Evolutionary conservation across 345 rosid species (phyloP), one percentile per base, ranked within the genome.

Genomic region (Erysimum cheiranthoides): DNA sequence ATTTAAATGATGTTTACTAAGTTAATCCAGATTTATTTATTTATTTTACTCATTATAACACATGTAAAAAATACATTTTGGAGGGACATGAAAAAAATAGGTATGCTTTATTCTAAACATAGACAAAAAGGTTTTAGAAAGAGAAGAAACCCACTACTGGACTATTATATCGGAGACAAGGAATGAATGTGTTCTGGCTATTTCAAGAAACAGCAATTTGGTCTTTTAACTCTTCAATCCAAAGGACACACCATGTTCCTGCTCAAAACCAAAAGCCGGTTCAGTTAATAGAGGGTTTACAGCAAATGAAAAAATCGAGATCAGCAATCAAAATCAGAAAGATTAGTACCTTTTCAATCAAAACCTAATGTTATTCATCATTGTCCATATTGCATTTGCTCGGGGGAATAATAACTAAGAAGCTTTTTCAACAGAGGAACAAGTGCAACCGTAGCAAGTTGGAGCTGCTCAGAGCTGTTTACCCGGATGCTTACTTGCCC

Each of bases 401-500:
- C 25, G 13, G 81, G 88, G 38, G 86, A 78, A 79, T 45, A 76
- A 52, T 76, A 76, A 60, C 72, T 76, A 58, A 84, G 73, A 72
- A 92, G 79, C 86, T 88, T 94, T 82, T 84, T 83, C 81, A 92
- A 65, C 12, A 92, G 79, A 39, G 98, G 98, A 77, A 94, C 51
- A 17, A 92, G 78, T 47, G 85, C 90, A 51, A 87, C 34, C 69
- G 89, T 73, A 28, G 93, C 97, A 53, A 92, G 74, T 46, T 92
- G 98, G 74, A 94, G 89, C 84, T 94, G 97, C 71, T 94, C 96
- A 0, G 93, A 89, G 86, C 96, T 94, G 71, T 86, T 94, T 40
- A 92, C 47, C 0, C 90, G 88, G 28, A 90, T 5, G 51, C 97
- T 88, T 78, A 94, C 83, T 80, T 92, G 98, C 14, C 98, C 97